These are phyloP conservation scores for Mycena floridula DNA, from an alignment of 768 basidiomycete genomes.

Conservation along the genomic window DNA sequence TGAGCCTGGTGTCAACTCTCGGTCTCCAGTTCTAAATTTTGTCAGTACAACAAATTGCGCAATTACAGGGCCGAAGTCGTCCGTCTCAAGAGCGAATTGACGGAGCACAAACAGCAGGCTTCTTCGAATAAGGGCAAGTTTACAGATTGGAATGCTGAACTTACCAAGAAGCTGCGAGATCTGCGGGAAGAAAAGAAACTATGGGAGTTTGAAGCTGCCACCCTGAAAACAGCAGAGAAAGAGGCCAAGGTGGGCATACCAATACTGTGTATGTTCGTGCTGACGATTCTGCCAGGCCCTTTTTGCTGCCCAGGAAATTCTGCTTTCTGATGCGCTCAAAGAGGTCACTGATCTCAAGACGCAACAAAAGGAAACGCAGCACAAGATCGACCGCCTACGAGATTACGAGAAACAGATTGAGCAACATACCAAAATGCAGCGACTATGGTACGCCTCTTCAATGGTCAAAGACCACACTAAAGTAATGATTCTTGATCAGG, in stretches of 20 bases:
- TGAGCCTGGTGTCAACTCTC: no score
- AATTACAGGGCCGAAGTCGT: slow-evolving; percentile 69
- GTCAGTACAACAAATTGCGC: slow-evolving; percentile 75
- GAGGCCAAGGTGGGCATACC: slow-evolving; percentile 58
- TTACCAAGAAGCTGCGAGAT: slow-evolving; percentile 71
- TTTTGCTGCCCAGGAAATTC: slow-evolving; percentile 61
- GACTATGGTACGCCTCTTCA: slow-evolving; percentile 56
- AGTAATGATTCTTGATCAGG: slow-evolving; percentile 34
- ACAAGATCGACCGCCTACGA: slow-evolving; percentile 72
- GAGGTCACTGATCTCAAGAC: slow-evolving; percentile 72
- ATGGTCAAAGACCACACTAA: not conserved
- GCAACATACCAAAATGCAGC: slow-evolving; percentile 70
- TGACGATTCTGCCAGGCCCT: slow-evolving; percentile 39
- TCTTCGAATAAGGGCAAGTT: slow-evolving; percentile 71
- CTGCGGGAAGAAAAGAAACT: slow-evolving; percentile 75
- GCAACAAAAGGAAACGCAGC: slow-evolving; percentile 68
- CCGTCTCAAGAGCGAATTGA: slow-evolving; percentile 61
- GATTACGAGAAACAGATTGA: slow-evolving; percentile 90
- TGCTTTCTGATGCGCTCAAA: slow-evolving; percentile 62
- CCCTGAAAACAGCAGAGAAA: slow-evolving; percentile 62
- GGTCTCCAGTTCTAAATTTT: not conserved
- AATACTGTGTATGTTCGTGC: not conserved
- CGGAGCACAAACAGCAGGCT: slow-evolving; percentile 68
- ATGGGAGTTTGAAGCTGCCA: slow-evolving; percentile 67
- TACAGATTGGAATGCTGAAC: slow-evolving; percentile 75